A percentile compares a stretch with the other conserved stretches of the same genome.
These are phyloP conservation scores for Xylaria sp. DNA, from an alignment of 2,329 filamentous ascomycete species.

Conservation along the genomic window DNA sequence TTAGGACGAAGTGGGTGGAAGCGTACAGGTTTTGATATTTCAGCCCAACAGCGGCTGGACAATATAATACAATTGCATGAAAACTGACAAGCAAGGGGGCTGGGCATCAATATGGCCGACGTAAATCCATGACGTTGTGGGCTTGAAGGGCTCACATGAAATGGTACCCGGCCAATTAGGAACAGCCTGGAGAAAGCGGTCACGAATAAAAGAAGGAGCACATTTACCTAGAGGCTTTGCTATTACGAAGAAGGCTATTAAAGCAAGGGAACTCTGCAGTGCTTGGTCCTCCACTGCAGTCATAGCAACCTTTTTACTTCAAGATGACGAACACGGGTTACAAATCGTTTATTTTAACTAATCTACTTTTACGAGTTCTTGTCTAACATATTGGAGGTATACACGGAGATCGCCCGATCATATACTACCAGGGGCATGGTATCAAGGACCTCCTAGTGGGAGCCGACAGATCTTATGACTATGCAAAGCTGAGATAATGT, in stretches of 20 bases:
- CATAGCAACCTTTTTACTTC: not conserved
- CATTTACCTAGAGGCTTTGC: not conserved
- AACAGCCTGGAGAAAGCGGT: not conserved
- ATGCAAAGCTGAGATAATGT: constrained; percentile 7
- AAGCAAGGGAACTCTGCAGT: not conserved
- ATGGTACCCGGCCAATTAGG: not conserved
- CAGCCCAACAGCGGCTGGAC: not conserved
- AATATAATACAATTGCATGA: not conserved
- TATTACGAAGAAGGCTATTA: not conserved
- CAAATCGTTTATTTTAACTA: not conserved
- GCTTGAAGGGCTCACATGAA: not conserved
- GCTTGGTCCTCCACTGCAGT: not conserved
- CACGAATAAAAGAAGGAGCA: not conserved
- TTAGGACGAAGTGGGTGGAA: not conserved
- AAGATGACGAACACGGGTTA: not conserved
- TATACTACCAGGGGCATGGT: too few species aligned
- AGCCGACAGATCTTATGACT: not conserved
- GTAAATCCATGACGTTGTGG: not conserved
- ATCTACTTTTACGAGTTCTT: not conserved
- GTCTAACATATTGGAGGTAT: too few species aligned
- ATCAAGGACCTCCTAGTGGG: not conserved
- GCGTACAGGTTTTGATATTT: not conserved
- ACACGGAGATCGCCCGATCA: too few species aligned
- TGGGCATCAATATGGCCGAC: not conserved
- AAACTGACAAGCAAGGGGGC: not conserved